Base-by-base conservation (phyloP, 257 asterid species). In the Marsdenia floribunda region DNA sequence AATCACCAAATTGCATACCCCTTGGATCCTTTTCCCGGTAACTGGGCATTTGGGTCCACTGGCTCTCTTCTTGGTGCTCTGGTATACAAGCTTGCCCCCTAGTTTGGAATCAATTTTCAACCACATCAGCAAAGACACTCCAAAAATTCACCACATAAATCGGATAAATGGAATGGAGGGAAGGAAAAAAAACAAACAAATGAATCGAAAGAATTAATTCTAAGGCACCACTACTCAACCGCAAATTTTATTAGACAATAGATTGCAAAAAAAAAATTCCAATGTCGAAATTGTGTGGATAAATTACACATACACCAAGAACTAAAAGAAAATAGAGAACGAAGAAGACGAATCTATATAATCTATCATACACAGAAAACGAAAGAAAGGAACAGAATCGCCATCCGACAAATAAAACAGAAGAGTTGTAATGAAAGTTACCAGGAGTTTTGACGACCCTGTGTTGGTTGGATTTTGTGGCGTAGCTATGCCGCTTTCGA, bases 11-110 rank as follows among this genome's bases (percentile, higher is more conserved):
- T 37, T 4, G 15, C 71, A 52, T 88, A 91, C 93, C 97, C 97
- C 96, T 85, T 91, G 96, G 81, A 91, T 91, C 78, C 96, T 88
- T 77, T 88, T 89, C 57, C 96, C 96, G 71, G 93, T 88, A 72
- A 91, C 97, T 6, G 97, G 93, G 68, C 97, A 91, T 76, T 89
- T 91, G 42, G 96, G 97, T 65, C 97, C 96, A 58, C 96, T 89
- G 12, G 97, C 93, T 74, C 96, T 88, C 88, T 91, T 89, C 87
- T 89, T 88, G 59, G 92, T 89, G 75, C 77, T 84, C 87, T 91
- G 97, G 57, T 88, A 89, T 71, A 88, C 85, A 42, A 87, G 87
- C 81, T 89, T 91, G 73, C 97, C 97, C 14, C 97, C 97, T 91
- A 65, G 71, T 66, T 66, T 66, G 29, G 13, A 10, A 38, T 38